These are phyloP conservation scores for Musa balbisiana DNA, from an alignment of 202 grass and related monocot species.

Conservation along the genomic window DNA sequence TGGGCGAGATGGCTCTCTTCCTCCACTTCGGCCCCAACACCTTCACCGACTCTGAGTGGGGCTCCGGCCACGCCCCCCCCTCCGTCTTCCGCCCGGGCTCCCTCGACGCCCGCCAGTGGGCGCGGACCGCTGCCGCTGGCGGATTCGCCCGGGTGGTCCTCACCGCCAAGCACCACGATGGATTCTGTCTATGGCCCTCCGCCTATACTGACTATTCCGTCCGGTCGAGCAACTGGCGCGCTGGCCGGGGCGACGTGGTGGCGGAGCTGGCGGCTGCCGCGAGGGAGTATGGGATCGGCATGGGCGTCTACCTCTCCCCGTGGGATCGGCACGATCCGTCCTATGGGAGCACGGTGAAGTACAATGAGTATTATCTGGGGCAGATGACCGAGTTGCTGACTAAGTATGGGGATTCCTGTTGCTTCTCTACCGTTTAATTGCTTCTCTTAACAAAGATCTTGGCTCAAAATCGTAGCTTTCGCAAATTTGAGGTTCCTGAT, in stretches of 20 bases:
- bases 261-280: conserved; percentile 47
- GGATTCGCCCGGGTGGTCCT: conserved; percentile 74
- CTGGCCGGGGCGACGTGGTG: conserved; percentile 62
- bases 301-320: conserved; percentile 84
- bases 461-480: conserved; percentile 1
- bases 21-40: conserved; percentile 96
- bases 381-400: conserved; percentile 88
- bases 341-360: conserved; percentile 57
- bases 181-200: conserved; percentile 97
- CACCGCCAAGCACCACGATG: conserved; percentile 91
- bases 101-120: conserved; percentile 82
- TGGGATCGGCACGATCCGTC: conserved; percentile 88
- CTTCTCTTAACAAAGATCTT: conserved; percentile 7
- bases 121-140: conserved; percentile 38
- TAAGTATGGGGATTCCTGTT: conserved; percentile 32
- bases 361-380: conserved; percentile 82
- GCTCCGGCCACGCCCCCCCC: conserved; percentile 53
- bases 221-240: conserved; percentile 57
- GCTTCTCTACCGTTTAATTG: background rate
- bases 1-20: conserved; percentile 88
- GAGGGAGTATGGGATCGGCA: conserved; percentile 36
- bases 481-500: too few species aligned
- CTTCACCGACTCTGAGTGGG: conserved; percentile 96
- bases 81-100: conserved; percentile 55
- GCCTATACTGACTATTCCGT: conserved; percentile 79